Base-by-base conservation (phyloP, 768 basidiomycete species). In the Leccinum obscurum region DNA sequence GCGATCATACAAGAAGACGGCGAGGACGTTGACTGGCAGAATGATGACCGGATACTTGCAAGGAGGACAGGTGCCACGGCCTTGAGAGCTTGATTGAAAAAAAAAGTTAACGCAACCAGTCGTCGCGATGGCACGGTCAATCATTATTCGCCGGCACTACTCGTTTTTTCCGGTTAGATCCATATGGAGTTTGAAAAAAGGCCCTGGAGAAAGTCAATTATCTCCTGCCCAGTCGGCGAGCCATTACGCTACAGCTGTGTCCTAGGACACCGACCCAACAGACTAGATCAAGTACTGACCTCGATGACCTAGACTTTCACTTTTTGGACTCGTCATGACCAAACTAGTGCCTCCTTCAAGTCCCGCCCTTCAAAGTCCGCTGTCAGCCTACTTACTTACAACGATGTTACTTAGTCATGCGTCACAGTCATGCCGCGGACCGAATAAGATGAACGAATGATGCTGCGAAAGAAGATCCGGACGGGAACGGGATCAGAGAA, bases 1-100 rank as follows among this genome's bases (percentile, higher is more conserved):
- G 72, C 30, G 35, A 66, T 52, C 39, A 66, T 22, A 58, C 0
- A 62, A 67, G 56, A 72, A 67, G 58, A 72, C 20, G 63, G 61
- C 68, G 70, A 41, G 7, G 30, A 39, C 11, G 30, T 48, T 24
- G 53, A 49, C 39, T 37, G 10, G 44, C 1, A 46, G 44, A 20
- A 46, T 46, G 44, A 46, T 20, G 10, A 22, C 44, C 44, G 44
- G 44, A 46, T 46, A 44, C n/a, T 32, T 11, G 6, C 44, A 20
- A 44, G 8, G 17, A n/a, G n/a, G 1, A 8, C 17, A 20, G 41
- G 20, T 46, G 20, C 44, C 44, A 46, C 44, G 44, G 20, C 20
- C 44, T 46, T 46, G 44, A 46, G 44, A 46, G 44, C 20, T 20
- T 46, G 44, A 46, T 46, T 20, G 44, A 46, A 46, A 46, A 46